Conservation (phyloP, 2,329 filamentous ascomycete species). For the Biscogniauxia mediterranea region DNA sequence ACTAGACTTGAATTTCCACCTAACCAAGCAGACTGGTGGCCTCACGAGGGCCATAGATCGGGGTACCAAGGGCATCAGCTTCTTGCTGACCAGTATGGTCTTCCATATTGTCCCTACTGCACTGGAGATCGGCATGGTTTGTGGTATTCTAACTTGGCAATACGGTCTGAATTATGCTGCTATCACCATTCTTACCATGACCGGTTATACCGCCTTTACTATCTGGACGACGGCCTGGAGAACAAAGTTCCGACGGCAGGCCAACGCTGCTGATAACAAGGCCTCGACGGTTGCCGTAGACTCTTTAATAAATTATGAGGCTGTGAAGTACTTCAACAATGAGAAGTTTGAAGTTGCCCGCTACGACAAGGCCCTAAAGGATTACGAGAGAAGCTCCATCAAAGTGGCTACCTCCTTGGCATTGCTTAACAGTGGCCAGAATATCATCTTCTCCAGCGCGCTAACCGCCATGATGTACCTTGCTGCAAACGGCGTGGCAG, state of each 20-base stretch:
- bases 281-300: constrained; percentile 95
- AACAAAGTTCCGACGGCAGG: constrained; percentile 91
- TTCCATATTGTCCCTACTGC: constrained; percentile 95
- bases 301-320: constrained; percentile 97
- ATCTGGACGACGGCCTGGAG: constrained; percentile 96
- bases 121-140: constrained; percentile 91
- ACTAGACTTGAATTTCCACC: constrained; percentile 89
- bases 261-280: constrained; percentile 94
- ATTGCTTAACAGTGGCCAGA: constrained; percentile 91
- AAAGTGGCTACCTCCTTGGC: constrained; percentile 94
- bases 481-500: constrained; percentile 83
- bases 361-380: constrained; percentile 81
- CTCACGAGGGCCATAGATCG: constrained; percentile 92
- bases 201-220: constrained; percentile 92
- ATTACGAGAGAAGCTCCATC: constrained; percentile 92
- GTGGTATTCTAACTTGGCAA: constrained; percentile 93
- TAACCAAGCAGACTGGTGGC: constrained; percentile 91
- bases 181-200: constrained; percentile 88
- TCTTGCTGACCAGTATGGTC: constrained; percentile 95
- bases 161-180: constrained; percentile 90
- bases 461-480: constrained; percentile 98
- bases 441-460: constrained; percentile 93
- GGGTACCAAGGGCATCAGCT: constrained; percentile 98
- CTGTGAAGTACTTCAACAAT: constrained; percentile 99
- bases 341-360: constrained; percentile 89